Evolutionary conservation across 2,329 filamentous ascomycete species (phyloP).

Genomic region (Raffaelea arxii): DNA sequence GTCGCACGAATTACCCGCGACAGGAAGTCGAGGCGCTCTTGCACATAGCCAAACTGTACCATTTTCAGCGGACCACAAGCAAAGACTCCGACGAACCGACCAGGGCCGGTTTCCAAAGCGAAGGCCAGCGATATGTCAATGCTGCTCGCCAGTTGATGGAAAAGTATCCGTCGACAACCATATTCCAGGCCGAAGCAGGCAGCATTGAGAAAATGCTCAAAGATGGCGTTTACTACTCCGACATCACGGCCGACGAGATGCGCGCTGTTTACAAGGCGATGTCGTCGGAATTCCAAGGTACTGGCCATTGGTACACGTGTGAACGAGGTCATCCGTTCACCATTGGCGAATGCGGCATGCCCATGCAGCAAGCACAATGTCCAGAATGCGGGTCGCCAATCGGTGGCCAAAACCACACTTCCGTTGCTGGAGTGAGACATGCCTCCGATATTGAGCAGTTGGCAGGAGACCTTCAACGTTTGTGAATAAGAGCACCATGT

Average conservation of each 20-base stretch:
- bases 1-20: conserved; percentile 22
- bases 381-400: conserved; percentile 51
- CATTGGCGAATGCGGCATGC: conserved; percentile 56
- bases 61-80: conserved; percentile 14
- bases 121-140: conserved; percentile 10
- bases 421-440: conserved; percentile 39
- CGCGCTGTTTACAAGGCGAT: conserved; percentile 40
- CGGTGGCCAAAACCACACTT: conserved; percentile 41
- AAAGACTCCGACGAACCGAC: neutral
- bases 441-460: conserved; percentile 38
- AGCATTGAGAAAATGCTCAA: neutral
- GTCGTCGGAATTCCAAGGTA: conserved; percentile 36
- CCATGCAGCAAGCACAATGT: conserved; percentile 51
- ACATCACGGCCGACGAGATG: conserved; percentile 41
- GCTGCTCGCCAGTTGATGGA: conserved; percentile 14
- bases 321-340: conserved; percentile 50
- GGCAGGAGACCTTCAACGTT: no score
- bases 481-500: no score
- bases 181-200: conserved; percentile 17
- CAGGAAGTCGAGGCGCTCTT: conserved; percentile 40
- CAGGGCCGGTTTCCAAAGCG: conserved; percentile 17
- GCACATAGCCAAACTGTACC: conserved; percentile 33
- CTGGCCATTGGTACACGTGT: conserved; percentile 55
- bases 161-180: conserved; percentile 10
- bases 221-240: conserved; percentile 21